phyloP scores from a whole-genome alignment of 2,329 filamentous ascomycete genomes.

The Phoma sp. region DNA sequence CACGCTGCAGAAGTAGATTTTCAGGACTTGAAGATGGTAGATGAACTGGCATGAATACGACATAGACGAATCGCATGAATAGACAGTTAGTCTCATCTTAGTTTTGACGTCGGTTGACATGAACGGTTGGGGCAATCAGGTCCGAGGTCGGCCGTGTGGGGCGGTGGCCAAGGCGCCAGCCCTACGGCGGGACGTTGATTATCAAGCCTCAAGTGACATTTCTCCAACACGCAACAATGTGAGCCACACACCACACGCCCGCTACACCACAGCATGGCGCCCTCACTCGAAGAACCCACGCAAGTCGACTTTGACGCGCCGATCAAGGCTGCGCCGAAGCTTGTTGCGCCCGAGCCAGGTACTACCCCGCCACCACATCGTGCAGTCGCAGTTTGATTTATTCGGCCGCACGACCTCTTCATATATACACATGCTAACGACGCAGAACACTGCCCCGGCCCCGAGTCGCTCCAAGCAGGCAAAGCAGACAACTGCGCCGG shows the following conservation, averaged over 20 bases:
- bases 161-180: slow-evolving; percentile 33
- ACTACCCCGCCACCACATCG: slow-evolving; percentile 33
- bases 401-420: no score
- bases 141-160: slow-evolving; percentile 14
- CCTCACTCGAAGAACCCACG: slow-evolving; percentile 75
- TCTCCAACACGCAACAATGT: slow-evolving; percentile 30
- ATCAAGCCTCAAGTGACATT: slow-evolving; percentile 37
- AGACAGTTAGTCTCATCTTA: neutral
- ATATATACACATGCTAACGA: slow-evolving; percentile 51
- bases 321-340: slow-evolving; percentile 78
- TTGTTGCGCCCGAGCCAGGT: slow-evolving; percentile 90
- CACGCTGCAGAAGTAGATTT: slow-evolving; percentile 59
- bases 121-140: neutral
- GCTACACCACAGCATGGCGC: slow-evolving; percentile 67
- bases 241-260: slow-evolving; percentile 18
- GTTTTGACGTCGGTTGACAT: neutral
- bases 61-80: slow-evolving; percentile 18
- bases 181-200: slow-evolving; percentile 40
- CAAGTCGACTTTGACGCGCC: slow-evolving; percentile 77
- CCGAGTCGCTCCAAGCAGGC: slow-evolving; percentile 74
- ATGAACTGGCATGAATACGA: neutral
- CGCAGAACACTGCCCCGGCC: slow-evolving; percentile 89
- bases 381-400: no score
- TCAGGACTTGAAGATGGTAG: neutral
- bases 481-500: slow-evolving; percentile 85